Conservation (phyloP, 768 basidiomycete genomes). For the Collybia mongolica region DNA sequence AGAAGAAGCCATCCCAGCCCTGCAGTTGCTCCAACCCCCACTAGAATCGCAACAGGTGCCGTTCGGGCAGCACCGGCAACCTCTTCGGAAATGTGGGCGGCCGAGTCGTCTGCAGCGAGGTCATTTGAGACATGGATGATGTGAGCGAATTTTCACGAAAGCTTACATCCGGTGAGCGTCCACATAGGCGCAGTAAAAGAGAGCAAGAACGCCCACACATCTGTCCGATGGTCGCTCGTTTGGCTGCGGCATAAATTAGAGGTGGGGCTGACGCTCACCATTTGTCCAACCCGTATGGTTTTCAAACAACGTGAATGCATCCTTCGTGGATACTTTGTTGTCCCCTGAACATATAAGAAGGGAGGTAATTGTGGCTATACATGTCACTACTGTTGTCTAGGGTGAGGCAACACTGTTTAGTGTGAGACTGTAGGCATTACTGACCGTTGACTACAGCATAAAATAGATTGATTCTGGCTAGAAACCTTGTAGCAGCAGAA, state of each 20-base stretch:
- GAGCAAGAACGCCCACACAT: slow-evolving; percentile 71
- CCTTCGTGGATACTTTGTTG: slow-evolving; percentile 61
- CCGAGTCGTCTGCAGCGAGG: slow-evolving; percentile 59
- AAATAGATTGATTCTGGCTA: slow-evolving; percentile 68
- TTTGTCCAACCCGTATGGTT: slow-evolving; percentile 70
- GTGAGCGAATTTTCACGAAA: neutral
- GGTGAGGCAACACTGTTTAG: slow-evolving; percentile 9
- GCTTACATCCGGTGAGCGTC: slow-evolving; percentile 74
- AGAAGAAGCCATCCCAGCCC: slow-evolving; percentile 64
- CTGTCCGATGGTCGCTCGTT: slow-evolving; percentile 30
- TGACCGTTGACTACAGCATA: slow-evolving; percentile 67
- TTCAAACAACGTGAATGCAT: slow-evolving; percentile 68
- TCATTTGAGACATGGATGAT: slow-evolving; percentile 2
- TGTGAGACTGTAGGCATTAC: slow-evolving; percentile 15
- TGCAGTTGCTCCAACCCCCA: slow-evolving; percentile 60
- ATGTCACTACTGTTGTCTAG: slow-evolving; percentile 52
- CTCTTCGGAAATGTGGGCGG: slow-evolving; percentile 76
- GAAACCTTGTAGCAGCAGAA: slow-evolving; percentile 62
- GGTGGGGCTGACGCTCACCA: slow-evolving; percentile 35
- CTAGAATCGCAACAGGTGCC: slow-evolving; percentile 68
- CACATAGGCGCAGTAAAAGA: slow-evolving; percentile 79
- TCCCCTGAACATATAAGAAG: slow-evolving; percentile 57
- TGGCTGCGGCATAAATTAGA: neutral
- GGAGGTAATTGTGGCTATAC: slow-evolving; percentile 58
- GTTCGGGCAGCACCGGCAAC: slow-evolving; percentile 60